Evolutionary conservation across 2,329 filamentous ascomycete species (phyloP).

Genomic region (Podosphaera xanthii): DNA sequence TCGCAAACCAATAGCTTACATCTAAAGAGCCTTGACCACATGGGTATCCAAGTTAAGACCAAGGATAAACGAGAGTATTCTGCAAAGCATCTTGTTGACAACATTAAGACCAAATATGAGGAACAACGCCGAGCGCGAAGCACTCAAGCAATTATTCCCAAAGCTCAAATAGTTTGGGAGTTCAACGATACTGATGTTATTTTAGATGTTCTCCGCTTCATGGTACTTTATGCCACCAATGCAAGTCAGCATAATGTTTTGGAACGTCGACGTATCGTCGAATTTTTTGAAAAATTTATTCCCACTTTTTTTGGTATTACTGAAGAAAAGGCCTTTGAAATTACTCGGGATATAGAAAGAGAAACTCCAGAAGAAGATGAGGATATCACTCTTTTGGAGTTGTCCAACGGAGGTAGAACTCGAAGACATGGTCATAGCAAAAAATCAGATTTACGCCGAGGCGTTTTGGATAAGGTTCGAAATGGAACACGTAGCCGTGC

Average conservation of each 20-base stretch:
- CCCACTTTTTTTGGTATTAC: conserved; percentile 56
- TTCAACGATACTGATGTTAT: conserved; percentile 52
- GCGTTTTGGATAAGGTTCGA: conserved; percentile 58
- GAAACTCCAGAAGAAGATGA: conserved; percentile 52
- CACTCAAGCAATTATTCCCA: conserved; percentile 35
- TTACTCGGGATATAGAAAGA: conserved; percentile 44
- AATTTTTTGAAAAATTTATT: conserved; percentile 57
- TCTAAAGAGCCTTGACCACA: conserved; percentile 88
- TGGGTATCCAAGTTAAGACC: conserved; percentile 73
- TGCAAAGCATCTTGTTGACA: conserved; percentile 69
- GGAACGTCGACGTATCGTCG: conserved; percentile 50
- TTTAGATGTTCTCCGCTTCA: conserved; percentile 35
- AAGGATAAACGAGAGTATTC: conserved; percentile 82
- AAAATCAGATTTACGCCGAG: conserved; percentile 61
- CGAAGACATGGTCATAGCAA: conserved; percentile 41
- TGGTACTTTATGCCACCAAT: conserved; percentile 40
- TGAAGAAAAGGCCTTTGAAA: conserved; percentile 43
- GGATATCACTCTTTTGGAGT: conserved; percentile 43
- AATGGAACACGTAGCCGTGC: conserved; percentile 46
- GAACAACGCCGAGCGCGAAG: conserved; percentile 58
- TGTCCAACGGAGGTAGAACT: conserved; percentile 37
- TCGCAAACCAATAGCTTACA: conserved; percentile 88
- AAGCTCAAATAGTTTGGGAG: conserved; percentile 52
- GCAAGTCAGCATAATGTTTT: conserved; percentile 48
- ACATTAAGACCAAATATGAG: conserved; percentile 81